phyloP scores from a whole-genome alignment of 331 rosid genomes.

The Arachis monticola region DNA sequence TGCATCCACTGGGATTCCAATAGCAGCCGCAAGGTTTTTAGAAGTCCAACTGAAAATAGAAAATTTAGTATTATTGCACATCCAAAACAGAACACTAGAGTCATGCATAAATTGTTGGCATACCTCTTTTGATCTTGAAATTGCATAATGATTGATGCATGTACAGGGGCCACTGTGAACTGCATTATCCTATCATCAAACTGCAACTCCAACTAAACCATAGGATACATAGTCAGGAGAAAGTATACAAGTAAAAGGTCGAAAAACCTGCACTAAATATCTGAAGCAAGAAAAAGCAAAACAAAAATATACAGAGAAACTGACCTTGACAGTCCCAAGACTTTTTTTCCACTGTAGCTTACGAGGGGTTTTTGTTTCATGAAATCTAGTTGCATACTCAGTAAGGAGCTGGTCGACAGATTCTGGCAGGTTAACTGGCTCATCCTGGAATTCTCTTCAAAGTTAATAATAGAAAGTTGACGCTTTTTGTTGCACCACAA shows the following conservation, averaged over 20 bases:
- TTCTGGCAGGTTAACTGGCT: constrained; percentile 67
- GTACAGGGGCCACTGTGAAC: constrained; percentile 86
- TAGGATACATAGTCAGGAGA: constrained; percentile 33
- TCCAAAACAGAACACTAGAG: constrained; percentile 19
- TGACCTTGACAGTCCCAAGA: constrained; percentile 92
- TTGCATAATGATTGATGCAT: constrained; percentile 83
- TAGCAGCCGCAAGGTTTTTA: constrained; percentile 72
- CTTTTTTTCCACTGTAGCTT: constrained; percentile 92
- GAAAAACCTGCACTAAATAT: constrained; percentile 5
- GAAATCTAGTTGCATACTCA: constrained; percentile 84
- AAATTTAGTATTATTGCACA: constrained; percentile 23
- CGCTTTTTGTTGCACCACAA: constrained; percentile 12
- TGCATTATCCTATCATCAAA: constrained; percentile 84
- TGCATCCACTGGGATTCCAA: constrained; percentile 74
- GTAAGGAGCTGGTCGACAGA: constrained; percentile 78
- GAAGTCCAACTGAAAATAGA: constrained; percentile 80
- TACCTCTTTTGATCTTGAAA: constrained; percentile 87
- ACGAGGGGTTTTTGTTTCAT: constrained; percentile 95
- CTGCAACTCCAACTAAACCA: constrained; percentile 85
- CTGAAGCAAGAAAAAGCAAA: background rate
- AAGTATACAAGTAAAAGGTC: constrained; percentile 15
- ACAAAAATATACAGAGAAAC: constrained; percentile 28
- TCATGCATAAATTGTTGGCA: constrained; percentile 21
- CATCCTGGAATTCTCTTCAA: constrained; percentile 68
- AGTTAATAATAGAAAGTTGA: constrained; percentile 38